These are phyloP conservation scores for Alternaria sp. DNA, from an alignment of 2,329 filamentous ascomycete genomes.

Conservation along the genomic window DNA sequence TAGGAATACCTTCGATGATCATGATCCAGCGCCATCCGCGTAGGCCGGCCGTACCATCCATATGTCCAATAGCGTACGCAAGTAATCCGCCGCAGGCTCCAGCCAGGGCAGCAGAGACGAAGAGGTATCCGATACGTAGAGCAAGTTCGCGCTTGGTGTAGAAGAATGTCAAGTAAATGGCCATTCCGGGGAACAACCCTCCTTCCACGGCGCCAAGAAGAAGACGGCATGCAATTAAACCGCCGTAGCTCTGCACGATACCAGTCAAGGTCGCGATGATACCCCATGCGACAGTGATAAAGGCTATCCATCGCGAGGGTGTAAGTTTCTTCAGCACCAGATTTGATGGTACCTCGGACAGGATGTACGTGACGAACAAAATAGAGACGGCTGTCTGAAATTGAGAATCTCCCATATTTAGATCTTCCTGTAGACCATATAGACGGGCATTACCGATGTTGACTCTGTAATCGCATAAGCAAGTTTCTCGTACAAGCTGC, in stretches of 20 bases:
- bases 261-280: conserved; percentile 71
- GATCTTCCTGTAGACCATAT: conserved; percentile 68
- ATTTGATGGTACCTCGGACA: conserved; percentile 55
- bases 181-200: conserved; percentile 72
- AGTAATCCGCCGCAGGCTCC: conserved; percentile 75
- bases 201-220: conserved; percentile 73
- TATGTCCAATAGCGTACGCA: conserved; percentile 74
- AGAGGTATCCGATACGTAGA: conserved; percentile 74
- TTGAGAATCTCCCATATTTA: conserved; percentile 66
- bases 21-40: conserved; percentile 77
- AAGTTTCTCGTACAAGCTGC: not conserved
- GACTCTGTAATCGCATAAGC: conserved; percentile 48
- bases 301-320: conserved; percentile 60
- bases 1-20: conserved; percentile 64
- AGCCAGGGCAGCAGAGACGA: conserved; percentile 72
- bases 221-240: conserved; percentile 71
- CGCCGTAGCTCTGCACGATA: conserved; percentile 68
- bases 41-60: conserved; percentile 70
- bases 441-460: conserved; percentile 75
- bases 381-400: conserved; percentile 65
- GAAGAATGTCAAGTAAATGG: conserved; percentile 75
- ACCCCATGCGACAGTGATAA: conserved; percentile 66
- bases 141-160: conserved; percentile 77
- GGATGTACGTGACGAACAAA: conserved; percentile 55
- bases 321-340: conserved; percentile 55